These are phyloP conservation scores for Mortierella claussenii DNA, from an alignment of 192 early-diverging fungal genomes.

Conservation along the genomic window DNA sequence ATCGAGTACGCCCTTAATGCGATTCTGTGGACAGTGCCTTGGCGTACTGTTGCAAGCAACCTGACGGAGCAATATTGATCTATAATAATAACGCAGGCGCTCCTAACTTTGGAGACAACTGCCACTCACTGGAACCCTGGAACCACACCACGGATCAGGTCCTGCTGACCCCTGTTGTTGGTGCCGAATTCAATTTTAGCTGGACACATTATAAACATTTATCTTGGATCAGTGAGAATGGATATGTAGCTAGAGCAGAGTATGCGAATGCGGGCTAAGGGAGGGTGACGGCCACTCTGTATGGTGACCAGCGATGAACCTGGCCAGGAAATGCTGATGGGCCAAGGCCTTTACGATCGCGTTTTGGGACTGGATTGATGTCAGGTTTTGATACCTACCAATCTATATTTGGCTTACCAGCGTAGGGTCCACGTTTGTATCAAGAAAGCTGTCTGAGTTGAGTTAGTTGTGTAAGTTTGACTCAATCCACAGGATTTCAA, in stretches of 20 bases:
- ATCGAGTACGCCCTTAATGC: too few relatives aligned
- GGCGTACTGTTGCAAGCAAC: neutral
- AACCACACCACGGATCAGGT: constrained; percentile 22
- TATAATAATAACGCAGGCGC: neutral
- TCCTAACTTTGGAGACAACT: neutral
- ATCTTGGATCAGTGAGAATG: constrained; percentile 43
- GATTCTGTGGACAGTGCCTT: too few relatives aligned
- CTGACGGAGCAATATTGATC: neutral
- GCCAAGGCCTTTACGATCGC: constrained; percentile 26
- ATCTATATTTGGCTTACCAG: too few relatives aligned
- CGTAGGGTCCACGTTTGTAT: too few relatives aligned
- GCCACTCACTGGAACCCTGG: constrained; percentile 11
- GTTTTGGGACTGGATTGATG: neutral
- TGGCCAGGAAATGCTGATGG: constrained; percentile 29
- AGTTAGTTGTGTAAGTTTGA: constrained; percentile 15
- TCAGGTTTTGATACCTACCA: neutral
- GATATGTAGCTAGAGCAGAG: constrained; percentile 19
- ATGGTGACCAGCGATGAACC: constrained; percentile 18
- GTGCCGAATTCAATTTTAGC: constrained; percentile 14
- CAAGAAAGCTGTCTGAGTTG: too few relatives aligned
- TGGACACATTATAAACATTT: constrained; percentile 8
- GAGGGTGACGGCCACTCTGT: constrained; percentile 7
- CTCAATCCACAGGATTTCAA: constrained; percentile 35
- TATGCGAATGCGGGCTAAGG: constrained; percentile 19
- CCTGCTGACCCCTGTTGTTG: constrained; percentile 25